Conservation (phyloP, 257 asterid species). For the Scutellaria galericulata region DNA sequence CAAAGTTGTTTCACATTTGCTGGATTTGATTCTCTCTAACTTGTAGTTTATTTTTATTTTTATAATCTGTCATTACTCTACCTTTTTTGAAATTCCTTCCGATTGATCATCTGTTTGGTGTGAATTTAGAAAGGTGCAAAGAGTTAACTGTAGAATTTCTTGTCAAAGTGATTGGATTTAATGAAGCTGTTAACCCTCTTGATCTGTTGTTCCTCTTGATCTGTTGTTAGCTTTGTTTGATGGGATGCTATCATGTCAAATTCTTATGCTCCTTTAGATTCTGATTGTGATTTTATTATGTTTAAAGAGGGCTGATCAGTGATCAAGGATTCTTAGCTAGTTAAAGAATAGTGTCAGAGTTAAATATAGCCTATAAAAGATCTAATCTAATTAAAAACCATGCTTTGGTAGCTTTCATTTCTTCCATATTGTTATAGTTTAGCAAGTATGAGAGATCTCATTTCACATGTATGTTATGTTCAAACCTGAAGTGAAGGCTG, state of each 20-base stretch:
- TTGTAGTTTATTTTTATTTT: neutral
- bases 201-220: constrained; percentile 1
- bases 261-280: constrained; percentile 3
- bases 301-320: neutral
- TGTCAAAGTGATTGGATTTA: constrained; percentile 15
- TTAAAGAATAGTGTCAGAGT: neutral
- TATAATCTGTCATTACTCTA: neutral
- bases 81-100: neutral
- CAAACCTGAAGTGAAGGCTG: neutral
- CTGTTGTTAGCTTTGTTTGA: constrained; percentile 15
- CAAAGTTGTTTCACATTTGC: constrained; percentile 16
- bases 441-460: constrained; percentile 4
- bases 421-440: neutral
- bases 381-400: constrained; percentile 11
- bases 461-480: constrained; percentile 4
- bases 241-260: constrained; percentile 4
- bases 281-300: constrained; percentile 8
- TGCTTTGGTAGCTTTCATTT: neutral
- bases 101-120: constrained; percentile 22
- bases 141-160: constrained; percentile 8
- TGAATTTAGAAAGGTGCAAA: neutral
- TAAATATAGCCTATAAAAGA: constrained; percentile 12
- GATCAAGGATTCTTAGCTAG: constrained; percentile 11
- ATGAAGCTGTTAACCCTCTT: constrained; percentile 21
- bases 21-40: constrained; percentile 18